Conservation (phyloP, 2,329 filamentous ascomycete species). For the Neonectria faginata region DNA sequence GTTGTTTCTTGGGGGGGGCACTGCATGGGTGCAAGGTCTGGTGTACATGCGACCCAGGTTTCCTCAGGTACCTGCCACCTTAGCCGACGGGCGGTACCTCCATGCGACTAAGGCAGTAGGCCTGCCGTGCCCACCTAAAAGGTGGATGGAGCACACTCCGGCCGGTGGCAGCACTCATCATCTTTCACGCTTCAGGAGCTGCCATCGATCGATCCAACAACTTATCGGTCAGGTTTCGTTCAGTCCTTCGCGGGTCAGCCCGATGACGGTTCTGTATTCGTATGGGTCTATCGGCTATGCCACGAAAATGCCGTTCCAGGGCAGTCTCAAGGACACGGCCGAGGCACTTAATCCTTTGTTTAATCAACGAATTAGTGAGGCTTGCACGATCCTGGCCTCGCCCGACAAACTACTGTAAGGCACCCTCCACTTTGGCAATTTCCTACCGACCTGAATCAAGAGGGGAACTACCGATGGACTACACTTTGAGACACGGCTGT, state of each 20-base stretch:
- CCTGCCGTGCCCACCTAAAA: conserved; percentile 2
- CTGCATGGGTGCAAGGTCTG: conserved; percentile 22
- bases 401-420: conserved; percentile 4
- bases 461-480: background rate
- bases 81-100: background rate
- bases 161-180: background rate
- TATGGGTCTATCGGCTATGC: background rate
- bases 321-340: conserved; percentile 7
- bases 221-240: conserved; percentile 8
- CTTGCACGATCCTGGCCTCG: conserved; percentile 21
- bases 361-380: conserved; percentile 17
- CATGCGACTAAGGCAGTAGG: background rate
- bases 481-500: background rate
- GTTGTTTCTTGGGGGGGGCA: conserved; percentile 37
- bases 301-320: background rate
- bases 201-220: conserved; percentile 5
- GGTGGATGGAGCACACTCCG: background rate
- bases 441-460: background rate
- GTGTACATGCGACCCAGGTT: conserved; percentile 16
- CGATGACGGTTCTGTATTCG: background rate
- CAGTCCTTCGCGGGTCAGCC: background rate
- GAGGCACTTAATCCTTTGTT: conserved; percentile 7
- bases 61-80: conserved; percentile 15
- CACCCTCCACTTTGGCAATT: conserved; percentile 5
- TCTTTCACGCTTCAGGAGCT: conserved; percentile 3